These are phyloP conservation scores for Claviceps sp. DNA, from an alignment of 2,329 filamentous ascomycete genomes.

Conservation along the genomic window DNA sequence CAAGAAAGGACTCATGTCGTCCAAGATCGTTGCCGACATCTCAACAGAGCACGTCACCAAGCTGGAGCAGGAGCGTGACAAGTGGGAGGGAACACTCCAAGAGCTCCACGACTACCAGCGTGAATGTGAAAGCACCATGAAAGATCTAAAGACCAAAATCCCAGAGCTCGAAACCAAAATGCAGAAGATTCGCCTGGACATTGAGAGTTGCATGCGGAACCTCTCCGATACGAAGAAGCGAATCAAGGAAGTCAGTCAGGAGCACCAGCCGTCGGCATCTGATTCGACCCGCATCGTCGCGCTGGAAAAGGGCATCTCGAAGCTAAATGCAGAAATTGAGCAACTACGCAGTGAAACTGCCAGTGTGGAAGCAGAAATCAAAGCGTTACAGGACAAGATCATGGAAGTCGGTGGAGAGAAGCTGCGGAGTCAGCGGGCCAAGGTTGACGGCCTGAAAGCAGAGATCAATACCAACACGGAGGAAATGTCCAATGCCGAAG, in stretches of 20 bases:
- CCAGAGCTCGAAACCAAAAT: conserved; percentile 79
- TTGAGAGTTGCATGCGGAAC: conserved; percentile 77
- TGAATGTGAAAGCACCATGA: conserved; percentile 61
- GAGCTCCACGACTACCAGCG: conserved; percentile 76
- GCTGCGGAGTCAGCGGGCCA: conserved; percentile 77
- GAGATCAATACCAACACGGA: conserved; percentile 72
- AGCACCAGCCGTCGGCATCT: conserved; percentile 66
- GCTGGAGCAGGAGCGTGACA: conserved; percentile 76
- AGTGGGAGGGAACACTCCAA: conserved; percentile 68
- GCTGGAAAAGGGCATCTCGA: conserved; percentile 65
- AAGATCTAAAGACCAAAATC: conserved; percentile 61
- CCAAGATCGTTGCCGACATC: conserved; percentile 77
- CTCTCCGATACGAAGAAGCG: conserved; percentile 72
- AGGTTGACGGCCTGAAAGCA: conserved; percentile 78
- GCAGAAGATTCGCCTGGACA: conserved; percentile 79
- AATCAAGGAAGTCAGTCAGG: conserved; percentile 69
- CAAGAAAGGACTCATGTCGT: conserved; percentile 90
- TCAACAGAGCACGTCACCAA: conserved; percentile 80
- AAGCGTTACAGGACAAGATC: conserved; percentile 85
- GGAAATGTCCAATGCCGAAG: conserved; percentile 72
- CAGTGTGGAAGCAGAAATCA: conserved; percentile 85
- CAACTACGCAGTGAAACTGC: conserved; percentile 75
- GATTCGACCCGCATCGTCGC: conserved; percentile 62
- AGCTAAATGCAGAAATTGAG: conserved; percentile 64
- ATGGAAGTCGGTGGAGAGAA: conserved; percentile 96